These are phyloP conservation scores for Sporopachydermia lactativora DNA, from an alignment of 805 yeast species.

Conservation along the genomic window DNA sequence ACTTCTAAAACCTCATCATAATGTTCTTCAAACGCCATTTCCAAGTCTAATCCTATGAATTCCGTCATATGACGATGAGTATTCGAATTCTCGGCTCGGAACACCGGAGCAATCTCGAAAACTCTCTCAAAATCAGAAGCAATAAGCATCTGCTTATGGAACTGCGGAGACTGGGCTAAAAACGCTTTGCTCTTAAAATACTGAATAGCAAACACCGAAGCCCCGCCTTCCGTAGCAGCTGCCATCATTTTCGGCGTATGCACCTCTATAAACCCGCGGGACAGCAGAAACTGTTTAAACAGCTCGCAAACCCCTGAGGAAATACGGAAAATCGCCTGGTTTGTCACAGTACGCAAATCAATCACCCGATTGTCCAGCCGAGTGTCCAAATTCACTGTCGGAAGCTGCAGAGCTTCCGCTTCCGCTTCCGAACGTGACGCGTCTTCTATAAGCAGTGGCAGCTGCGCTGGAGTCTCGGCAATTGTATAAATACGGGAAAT, in stretches of 20 bases:
- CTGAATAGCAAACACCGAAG: conserved; percentile 86
- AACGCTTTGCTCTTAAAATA: conserved; percentile 90
- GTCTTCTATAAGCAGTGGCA: conserved; percentile 93
- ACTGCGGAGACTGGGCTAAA: conserved; percentile 96
- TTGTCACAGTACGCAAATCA: conserved; percentile 92
- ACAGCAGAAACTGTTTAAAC: conserved; percentile 75
- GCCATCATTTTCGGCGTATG: conserved; percentile 95
- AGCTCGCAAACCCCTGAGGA: conserved; percentile 79
- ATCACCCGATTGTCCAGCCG: conserved; percentile 91
- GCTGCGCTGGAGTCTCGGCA: conserved; percentile 79
- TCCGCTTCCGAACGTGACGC: conserved; percentile 84
- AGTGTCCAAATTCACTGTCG: conserved; percentile 92
- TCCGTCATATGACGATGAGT: conserved; percentile 99
- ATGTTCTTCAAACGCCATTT: conserved; percentile 97
- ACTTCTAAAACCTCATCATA: conserved; percentile 76
- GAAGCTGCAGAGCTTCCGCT: conserved; percentile 71
- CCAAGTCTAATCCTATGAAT: conserved; percentile 93
- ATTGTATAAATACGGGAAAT: conserved; percentile 61
- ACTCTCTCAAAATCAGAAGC: conserved; percentile 97
- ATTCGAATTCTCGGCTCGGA: conserved; percentile 98
- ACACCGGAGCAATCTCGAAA: conserved; percentile 93
- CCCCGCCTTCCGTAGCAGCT: conserved; percentile 96
- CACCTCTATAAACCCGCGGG: conserved; percentile 67
- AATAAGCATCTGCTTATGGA: conserved; percentile 94
- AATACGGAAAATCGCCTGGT: conserved; percentile 92